phyloP scores from a whole-genome alignment of 2,329 filamentous ascomycete species.

The Cyphellophora attinorum region DNA sequence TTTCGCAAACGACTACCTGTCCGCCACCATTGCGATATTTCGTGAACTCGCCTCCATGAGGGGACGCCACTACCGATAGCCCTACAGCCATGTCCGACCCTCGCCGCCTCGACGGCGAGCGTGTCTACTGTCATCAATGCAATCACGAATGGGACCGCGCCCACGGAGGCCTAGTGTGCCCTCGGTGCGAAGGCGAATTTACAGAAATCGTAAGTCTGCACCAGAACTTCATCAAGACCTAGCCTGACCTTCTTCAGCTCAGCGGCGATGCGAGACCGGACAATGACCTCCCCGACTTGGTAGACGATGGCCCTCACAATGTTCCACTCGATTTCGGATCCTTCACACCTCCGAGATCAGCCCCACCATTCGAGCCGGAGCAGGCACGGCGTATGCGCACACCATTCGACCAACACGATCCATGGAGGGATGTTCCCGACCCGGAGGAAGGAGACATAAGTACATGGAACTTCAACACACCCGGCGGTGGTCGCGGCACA shows the following conservation, averaged over 20 bases:
- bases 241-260: neutral
- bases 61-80: too few species aligned
- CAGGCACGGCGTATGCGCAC: slow-evolving; percentile 20
- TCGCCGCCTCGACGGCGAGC: slow-evolving; percentile 43
- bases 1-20: too few species aligned
- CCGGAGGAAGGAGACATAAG: slow-evolving; percentile 32
- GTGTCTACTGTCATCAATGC: slow-evolving; percentile 81
- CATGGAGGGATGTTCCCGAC: slow-evolving; percentile 37
- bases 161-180: slow-evolving; percentile 61
- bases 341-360: slow-evolving; percentile 21
- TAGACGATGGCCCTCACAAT: too few species aligned
- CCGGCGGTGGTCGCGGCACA: slow-evolving; percentile 12
- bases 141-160: slow-evolving; percentile 70
- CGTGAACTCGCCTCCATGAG: too few species aligned
- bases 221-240: neutral
- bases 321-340: slow-evolving; percentile 27
- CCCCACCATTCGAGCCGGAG: slow-evolving; percentile 21
- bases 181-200: slow-evolving; percentile 66
- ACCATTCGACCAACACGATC: slow-evolving; percentile 33
- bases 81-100: slow-evolving; percentile 23
- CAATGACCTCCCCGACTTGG: too few species aligned
- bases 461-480: slow-evolving; percentile 15
- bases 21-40: too few species aligned
- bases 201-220: slow-evolving; percentile 67
- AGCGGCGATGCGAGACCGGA: too few species aligned